phyloP scores from a whole-genome alignment of 2,329 filamentous ascomycete species.

The Calonectria hawksworthii region DNA sequence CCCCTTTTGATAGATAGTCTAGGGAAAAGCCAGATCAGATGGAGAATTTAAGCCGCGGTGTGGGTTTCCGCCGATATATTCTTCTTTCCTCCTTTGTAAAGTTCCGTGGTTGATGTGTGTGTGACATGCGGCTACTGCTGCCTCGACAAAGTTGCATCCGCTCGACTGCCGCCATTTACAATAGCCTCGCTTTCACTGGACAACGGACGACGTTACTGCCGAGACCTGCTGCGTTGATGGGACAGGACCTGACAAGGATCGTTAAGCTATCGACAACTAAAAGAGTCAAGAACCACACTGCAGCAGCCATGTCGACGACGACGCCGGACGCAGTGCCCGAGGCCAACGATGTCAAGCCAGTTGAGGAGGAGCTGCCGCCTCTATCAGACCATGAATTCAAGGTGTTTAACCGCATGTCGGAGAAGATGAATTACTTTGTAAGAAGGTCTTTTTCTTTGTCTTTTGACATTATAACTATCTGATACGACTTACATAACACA shows the following conservation, averaged over 20 bases:
- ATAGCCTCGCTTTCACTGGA: conserved; percentile 20
- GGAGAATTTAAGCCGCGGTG: not conserved
- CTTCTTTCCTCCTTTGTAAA: not conserved
- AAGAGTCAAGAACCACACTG: conserved; percentile 16
- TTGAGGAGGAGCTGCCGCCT: conserved; percentile 64
- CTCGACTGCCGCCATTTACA: conserved; percentile 12
- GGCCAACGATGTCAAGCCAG: conserved; percentile 17
- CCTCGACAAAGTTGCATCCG: conserved; percentile 13
- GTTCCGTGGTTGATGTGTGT: not conserved
- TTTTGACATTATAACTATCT: not conserved
- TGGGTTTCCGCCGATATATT: not conserved
- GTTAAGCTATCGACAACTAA: not conserved
- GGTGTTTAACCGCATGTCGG: conserved; percentile 79
- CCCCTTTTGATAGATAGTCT: conserved; percentile 21
- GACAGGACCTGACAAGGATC: not conserved
- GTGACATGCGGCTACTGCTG: conserved; percentile 36
- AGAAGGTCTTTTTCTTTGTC: conserved; percentile 39
- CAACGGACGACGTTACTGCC: conserved; percentile 2
- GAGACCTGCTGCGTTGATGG: not conserved
- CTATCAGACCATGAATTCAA: conserved; percentile 77
- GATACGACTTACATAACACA: not conserved
- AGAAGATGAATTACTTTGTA: conserved; percentile 82
- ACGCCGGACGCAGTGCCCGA: conserved; percentile 16
- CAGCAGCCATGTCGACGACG: conserved; percentile 36
- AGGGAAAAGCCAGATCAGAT: not conserved